Evolutionary conservation across 768 basidiomycete genomes (phyloP).

Genomic region (Leucocoprinus leucothites): DNA sequence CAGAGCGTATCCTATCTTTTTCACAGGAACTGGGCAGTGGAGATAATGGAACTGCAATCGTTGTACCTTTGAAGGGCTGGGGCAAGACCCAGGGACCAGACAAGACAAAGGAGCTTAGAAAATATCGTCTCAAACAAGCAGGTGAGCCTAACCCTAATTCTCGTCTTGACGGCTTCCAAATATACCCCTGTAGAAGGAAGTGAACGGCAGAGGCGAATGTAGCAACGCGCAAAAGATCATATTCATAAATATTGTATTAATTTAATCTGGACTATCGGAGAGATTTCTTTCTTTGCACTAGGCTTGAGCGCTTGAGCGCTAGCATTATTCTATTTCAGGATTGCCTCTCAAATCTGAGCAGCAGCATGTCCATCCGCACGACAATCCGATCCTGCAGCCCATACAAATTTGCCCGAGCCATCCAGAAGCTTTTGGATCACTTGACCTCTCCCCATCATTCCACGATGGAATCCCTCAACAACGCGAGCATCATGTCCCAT

Average conservation of each 20-base stretch:
- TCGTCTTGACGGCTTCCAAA: not conserved
- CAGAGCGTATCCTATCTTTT: constrained; percentile 77
- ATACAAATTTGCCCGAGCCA: constrained; percentile 68
- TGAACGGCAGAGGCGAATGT: constrained; percentile 69
- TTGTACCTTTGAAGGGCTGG: constrained; percentile 93
- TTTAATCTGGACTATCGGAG: not conserved
- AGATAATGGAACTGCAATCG: constrained; percentile 90
- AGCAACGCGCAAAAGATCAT: constrained; percentile 17
- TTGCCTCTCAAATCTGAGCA: constrained; percentile 62
- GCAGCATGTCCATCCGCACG: constrained; percentile 87
- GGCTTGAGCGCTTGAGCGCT: not conserved
- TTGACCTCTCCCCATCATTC: constrained; percentile 81
- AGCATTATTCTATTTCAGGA: constrained; percentile 13
- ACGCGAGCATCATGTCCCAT: constrained; percentile 87
- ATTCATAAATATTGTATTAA: constrained; percentile 3
- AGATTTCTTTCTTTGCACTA: not conserved
- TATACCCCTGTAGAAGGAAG: constrained; percentile 45
- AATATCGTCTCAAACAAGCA: constrained; percentile 71
- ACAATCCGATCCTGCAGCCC: constrained; percentile 93
- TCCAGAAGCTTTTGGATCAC: constrained; percentile 80
- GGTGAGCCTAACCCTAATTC: constrained; percentile 31
- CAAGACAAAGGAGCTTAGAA: constrained; percentile 74
- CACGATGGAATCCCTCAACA: constrained; percentile 57
- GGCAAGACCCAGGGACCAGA: constrained; percentile 78
- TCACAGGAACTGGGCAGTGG: constrained; percentile 85